phyloP scores from a whole-genome alignment of 129 eudicot species.

The Scalesia atractyloides region DNA sequence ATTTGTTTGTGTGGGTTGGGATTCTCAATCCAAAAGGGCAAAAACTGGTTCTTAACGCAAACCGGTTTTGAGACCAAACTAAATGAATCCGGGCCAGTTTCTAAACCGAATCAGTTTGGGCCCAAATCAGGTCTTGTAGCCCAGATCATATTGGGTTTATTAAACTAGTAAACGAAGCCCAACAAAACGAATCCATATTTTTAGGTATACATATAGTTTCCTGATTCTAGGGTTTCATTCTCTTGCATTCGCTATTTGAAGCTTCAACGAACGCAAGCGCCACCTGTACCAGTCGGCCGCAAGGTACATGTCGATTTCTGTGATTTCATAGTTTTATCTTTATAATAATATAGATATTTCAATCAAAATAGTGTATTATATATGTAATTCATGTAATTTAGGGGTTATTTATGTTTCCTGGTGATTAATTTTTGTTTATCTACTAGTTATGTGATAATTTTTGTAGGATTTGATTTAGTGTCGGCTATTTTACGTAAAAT shows the following conservation, averaged over 20 bases:
- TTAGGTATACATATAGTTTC: neutral
- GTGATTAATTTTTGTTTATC: neutral
- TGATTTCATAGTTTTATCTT: neutral
- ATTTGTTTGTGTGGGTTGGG: too few species aligned
- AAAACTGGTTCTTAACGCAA: too few species aligned
- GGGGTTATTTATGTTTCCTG: neutral
- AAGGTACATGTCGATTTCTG: neutral
- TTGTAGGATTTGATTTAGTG: neutral
- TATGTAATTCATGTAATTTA: neutral
- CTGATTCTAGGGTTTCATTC: conserved; percentile 21
- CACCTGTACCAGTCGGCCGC: neutral
- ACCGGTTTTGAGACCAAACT: too few species aligned
- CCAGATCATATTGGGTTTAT: neutral
- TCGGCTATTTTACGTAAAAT: neutral
- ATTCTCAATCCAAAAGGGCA: too few species aligned
- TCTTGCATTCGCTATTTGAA: neutral
- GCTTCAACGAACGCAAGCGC: conserved; percentile 3
- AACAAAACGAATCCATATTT: neutral
- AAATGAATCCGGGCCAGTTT: too few species aligned
- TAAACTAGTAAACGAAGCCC: neutral
- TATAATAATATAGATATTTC: neutral
- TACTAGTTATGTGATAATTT: neutral
- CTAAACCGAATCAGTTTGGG: too few species aligned
- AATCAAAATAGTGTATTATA: neutral
- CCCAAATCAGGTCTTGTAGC: too few species aligned